Base-by-base conservation (phyloP, 2,329 filamentous ascomycete species). In the Ramichloridium luteum region DNA sequence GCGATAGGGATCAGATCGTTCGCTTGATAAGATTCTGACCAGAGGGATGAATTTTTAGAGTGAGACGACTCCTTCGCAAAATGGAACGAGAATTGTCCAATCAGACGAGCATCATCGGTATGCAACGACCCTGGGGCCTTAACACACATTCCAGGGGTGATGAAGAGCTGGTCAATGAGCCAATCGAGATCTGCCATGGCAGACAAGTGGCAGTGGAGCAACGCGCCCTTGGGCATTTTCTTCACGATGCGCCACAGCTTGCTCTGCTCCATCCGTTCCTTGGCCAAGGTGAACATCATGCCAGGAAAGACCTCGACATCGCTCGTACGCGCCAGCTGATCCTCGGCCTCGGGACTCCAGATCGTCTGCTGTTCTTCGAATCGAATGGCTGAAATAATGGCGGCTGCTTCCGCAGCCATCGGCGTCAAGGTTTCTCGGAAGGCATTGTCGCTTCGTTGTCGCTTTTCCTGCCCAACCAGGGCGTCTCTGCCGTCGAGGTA, bases 211-310 rank as follows among this genome's bases (percentile, higher is more conserved):
- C 83, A 83, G 60, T 96, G 86, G 38, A 93, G 60, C 16, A 93
- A 64, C 6, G 77, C 69, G 9, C 88, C 90, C 56, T 96, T 96
- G 16, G 88, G 88, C 80, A 96, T 84, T 41, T 65, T 70, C 37
- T 77, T 72, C 11, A 93, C 70, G 46, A 94, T 90, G 42, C 74
- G 69, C 84, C 84, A 96, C 14, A 94, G 65, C 49, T 76, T 76
- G 10, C 83, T 93, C 45, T 67, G 67, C 57, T 93, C 83, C 74
- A 93, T 92, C 22, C 74, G 73, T n/a, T 76, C 71, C 56, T 85
- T 88, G 45, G 84, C 84, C 20, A 88, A 67, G 20, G 72, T 77
- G 58, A 93, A 94, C 80, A 93, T 90, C 79, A 93, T 93, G 8
- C 86, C 86, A 1, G 84, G 84, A 51, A 80, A 83, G 30, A 88